Evolutionary conservation across 176 grass and related monocot genomes (phyloP), one percentile per base, ranked within the genome.

Genomic region (Guadua angustifolia): DNA sequence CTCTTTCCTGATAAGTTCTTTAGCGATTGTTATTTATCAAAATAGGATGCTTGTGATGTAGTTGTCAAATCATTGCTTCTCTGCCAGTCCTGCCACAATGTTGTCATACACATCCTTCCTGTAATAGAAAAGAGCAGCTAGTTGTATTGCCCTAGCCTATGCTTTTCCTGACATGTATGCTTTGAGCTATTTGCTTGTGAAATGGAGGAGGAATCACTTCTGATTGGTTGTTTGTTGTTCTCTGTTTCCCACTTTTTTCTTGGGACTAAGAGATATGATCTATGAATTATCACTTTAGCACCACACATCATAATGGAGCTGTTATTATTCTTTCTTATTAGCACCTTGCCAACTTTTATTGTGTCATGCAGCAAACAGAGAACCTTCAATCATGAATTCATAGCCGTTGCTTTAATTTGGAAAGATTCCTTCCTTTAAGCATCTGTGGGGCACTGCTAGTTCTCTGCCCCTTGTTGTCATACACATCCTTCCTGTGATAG

Each of bases 281-380:
- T 85, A 76, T 78, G 71, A 85, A 70, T 74, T n/a, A 80, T 80
- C 42, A 51, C 77, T 69, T 40, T 75, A 60, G 33, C 76, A 85
- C 43, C 43, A 69, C 12, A 56, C 3, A 16, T 55, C 46, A 2
- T 75, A 69, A 61, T 85, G 40, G 32, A 60, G 52, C 62, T 80
- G 2, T 45, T 70, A 17, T 61, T 32, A 38, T 49, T 58, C 32
- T 66, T 47, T 39, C 50, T 88, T 83, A 21, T 46, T 43, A 66
- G 74, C 21, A 84, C 46, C 49, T 67, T 79, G 44, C 29, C 26
- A 59, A 58, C 19, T 46, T 86, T 84, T 53, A 63, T 62, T 49
- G 49, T 55, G 71, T 52, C 17, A 85, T 21, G 26, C 10, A 49
- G 38, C 19, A 79, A 82, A 60, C 7, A 40, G 15, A 59, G 29